Evolutionary conservation across 768 basidiomycete species (phyloP), one percentile per base, ranked within the genome.

Genomic region (Termitomyces sp.): DNA sequence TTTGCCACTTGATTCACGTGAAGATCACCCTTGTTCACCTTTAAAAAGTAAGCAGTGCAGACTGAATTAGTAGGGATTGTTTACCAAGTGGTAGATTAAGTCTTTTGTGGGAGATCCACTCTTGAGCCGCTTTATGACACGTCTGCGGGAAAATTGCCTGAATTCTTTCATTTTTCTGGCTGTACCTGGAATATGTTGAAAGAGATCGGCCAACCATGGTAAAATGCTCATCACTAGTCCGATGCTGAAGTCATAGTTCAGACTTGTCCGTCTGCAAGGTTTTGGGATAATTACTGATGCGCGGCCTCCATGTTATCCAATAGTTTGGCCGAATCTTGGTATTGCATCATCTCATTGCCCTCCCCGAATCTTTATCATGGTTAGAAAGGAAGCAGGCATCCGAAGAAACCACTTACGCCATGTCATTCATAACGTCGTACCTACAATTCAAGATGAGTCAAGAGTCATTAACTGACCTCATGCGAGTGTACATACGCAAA

Each of bases 1-100:
- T 57, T 63, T 28, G 61, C 58, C 38, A 67, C 63, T 53, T 67
- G 61, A 33, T 56, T 54, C 18, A 63, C 53, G 13, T 56, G 42
- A 33, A 50, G 13, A 50, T 32, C 32, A 20, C 49, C 32, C 20
- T 35, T 33, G 33, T 50, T 33, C 22, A 8, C 22, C 49, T 50
- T 35, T 6, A 22, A 18, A 50, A 35, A 22, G 6, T 6, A 42
- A n/a, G 35, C 1, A 33, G 22, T 22, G 13, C 13, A 24, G 16
- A 7, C 16, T 22, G 6, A 16, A 33, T 35, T 0, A 35, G 13
- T 7, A 22, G 7, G 3, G 3, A 14, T 24, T 16, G 35, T 24
- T 35, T 35, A 35, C 49, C 49, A 50, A 38, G 24, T 51, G 36
- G 36, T 51, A 51, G n/a, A 38, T 36, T 16, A 51, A 9, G 16